Percentiles rank a stretch among this genome's conserved stretches.
Conservation (phyloP, 352 stramenopile species). For the Phytophthora quininea region DNA sequence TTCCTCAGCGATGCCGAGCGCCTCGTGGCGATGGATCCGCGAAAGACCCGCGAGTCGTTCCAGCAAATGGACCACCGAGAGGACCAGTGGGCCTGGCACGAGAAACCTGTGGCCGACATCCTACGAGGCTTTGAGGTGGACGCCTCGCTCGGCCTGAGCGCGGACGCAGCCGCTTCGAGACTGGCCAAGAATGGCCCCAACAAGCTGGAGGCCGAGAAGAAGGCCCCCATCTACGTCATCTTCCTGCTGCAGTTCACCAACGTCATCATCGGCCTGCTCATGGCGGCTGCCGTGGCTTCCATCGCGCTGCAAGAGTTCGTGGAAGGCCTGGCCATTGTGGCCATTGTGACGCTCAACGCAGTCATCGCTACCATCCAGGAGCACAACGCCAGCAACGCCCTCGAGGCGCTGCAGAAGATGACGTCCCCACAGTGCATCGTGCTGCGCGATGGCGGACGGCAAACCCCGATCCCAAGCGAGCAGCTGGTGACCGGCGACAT, state of each 20-base stretch:
- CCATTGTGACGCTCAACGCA: not conserved
- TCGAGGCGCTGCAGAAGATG: not conserved
- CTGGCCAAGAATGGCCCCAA: not conserved
- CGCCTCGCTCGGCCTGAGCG: not conserved
- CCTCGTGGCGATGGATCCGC: constrained; percentile 35
- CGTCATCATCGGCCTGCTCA: not conserved
- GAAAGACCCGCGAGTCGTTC: constrained; percentile 51
- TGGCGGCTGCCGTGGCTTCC: not conserved
- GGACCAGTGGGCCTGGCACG: constrained; percentile 39
- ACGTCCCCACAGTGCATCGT: not conserved
- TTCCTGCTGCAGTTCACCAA: not conserved
- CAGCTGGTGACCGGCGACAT: constrained; percentile 30
- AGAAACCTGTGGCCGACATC: not conserved
- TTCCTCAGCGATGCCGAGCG: constrained; percentile 55
- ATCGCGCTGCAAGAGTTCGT: not conserved
- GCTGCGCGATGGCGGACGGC: not conserved
- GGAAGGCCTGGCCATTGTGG: not conserved
- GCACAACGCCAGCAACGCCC: not conserved
- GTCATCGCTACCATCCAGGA: not conserved
- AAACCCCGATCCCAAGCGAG: not conserved
- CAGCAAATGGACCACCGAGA: constrained; percentile 34
- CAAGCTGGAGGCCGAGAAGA: not conserved
- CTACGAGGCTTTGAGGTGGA: too few species aligned
- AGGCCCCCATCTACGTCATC: not conserved
- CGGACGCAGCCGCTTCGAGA: not conserved